Evolutionary conservation across 306 rosid genomes (phyloP).

Genomic region (Cicer arietinum): DNA sequence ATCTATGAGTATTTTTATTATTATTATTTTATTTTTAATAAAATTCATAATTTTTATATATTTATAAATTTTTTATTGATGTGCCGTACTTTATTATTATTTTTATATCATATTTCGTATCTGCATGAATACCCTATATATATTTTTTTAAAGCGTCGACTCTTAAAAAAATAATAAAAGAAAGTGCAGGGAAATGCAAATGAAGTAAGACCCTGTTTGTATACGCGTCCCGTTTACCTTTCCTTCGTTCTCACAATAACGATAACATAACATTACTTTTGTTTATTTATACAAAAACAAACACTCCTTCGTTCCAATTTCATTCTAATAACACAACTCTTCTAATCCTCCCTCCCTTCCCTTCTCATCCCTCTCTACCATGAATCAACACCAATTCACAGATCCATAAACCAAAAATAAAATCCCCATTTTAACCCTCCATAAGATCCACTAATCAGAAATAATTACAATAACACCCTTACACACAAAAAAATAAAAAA

Average conservation of each 20-base stretch:
- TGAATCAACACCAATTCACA: background rate
- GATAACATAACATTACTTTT: background rate
- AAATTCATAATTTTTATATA: too few species aligned
- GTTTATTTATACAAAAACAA: background rate
- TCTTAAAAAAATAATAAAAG: background rate
- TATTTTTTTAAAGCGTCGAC: too few species aligned
- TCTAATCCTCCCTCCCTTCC: too few species aligned
- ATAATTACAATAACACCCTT: conserved; percentile 20
- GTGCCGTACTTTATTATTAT: too few species aligned
- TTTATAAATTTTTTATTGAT: too few species aligned
- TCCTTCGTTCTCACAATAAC: conserved; percentile 14
- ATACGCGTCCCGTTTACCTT: conserved; percentile 54
- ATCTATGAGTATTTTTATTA: too few species aligned
- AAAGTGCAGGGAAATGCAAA: background rate
- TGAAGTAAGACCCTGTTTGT: conserved; percentile 6
- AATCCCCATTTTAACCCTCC: background rate
- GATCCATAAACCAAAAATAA: background rate
- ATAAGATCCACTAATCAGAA: background rate
- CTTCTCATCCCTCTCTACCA: too few species aligned
- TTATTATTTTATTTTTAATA: too few species aligned
- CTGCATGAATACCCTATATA: too few species aligned
- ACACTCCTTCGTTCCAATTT: background rate
- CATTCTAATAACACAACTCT: background rate
- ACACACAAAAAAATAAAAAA: background rate
- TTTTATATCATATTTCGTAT: too few species aligned